phyloP scores from a whole-genome alignment of 1,284 basidiomycete species.

The Sanghuangporus sanghuang region DNA sequence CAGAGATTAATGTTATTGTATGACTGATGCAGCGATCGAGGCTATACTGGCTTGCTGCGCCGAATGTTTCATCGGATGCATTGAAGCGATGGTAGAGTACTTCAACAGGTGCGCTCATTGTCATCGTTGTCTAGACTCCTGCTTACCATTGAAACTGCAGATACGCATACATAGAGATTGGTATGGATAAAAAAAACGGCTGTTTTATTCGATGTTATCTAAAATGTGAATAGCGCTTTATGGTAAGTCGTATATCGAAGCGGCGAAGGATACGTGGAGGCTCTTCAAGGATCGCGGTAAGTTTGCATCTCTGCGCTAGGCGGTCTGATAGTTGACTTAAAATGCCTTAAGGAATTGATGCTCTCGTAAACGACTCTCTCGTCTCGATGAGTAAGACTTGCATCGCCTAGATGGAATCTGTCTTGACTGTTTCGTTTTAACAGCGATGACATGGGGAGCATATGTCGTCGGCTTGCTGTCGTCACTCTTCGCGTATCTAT shows the following conservation, averaged over 20 bases:
- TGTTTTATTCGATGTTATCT: not conserved
- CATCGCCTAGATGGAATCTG: not conserved
- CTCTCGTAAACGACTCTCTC: slow-evolving; percentile 81
- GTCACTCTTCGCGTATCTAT: slow-evolving; percentile 79
- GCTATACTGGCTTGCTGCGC: slow-evolving; percentile 77
- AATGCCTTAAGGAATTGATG: slow-evolving; percentile 57
- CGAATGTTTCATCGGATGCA: slow-evolving; percentile 73
- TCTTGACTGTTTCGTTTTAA: not conserved
- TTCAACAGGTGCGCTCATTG: slow-evolving; percentile 63
- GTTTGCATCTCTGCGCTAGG: not conserved
- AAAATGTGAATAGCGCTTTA: slow-evolving; percentile 55
- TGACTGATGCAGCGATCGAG: slow-evolving; percentile 47
- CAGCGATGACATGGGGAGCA: slow-evolving; percentile 69
- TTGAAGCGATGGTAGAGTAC: slow-evolving; percentile 68
- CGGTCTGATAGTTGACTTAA: not conserved
- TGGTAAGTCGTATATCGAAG: slow-evolving; percentile 80
- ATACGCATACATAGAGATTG: slow-evolving; percentile 82
- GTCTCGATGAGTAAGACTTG: slow-evolving; percentile 65
- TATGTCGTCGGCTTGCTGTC: slow-evolving; percentile 76
- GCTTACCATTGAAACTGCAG: slow-evolving; percentile 26
- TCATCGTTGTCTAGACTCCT: not conserved
- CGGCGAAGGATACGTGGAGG: slow-evolving; percentile 91
- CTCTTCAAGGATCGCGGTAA: slow-evolving; percentile 76
- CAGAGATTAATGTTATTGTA: not conserved
- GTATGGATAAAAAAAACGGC: slow-evolving; percentile 31